These are phyloP conservation scores for Magnolia changhungtana DNA, from an alignment of 164 flowering plant genomes.

Conservation along the genomic window DNA sequence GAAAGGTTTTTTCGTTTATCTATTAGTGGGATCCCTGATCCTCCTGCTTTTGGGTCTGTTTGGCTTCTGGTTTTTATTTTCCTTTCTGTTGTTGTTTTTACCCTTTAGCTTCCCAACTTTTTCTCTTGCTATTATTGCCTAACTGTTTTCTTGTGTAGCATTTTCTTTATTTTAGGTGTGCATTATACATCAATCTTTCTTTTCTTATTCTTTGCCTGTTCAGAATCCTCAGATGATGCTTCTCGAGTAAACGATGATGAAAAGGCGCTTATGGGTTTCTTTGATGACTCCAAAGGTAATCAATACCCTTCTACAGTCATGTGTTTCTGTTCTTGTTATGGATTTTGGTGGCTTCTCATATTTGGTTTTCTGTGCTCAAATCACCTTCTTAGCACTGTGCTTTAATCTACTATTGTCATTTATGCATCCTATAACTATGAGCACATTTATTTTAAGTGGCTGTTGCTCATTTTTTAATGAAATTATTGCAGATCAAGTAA, in stretches of 20 bases:
- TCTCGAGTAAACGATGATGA: conserved; percentile 47
- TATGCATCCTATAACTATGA: not conserved
- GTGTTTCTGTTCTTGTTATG: not conserved
- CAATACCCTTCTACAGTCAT: not conserved
- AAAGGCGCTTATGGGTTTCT: conserved; percentile 36
- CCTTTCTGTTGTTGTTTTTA: not conserved
- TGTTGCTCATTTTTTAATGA: not conserved
- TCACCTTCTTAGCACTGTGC: not conserved
- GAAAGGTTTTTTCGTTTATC: too few relatives aligned
- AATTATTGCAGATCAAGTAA: conserved; percentile 52
- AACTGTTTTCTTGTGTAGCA: not conserved
- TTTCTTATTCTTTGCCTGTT: not conserved
- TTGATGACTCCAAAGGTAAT: conserved; percentile 42
- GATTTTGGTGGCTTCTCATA: not conserved
- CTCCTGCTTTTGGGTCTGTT: too few relatives aligned
- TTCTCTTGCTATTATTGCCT: too few relatives aligned
- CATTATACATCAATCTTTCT: not conserved
- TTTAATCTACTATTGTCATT: not conserved
- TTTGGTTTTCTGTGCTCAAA: not conserved
- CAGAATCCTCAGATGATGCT: conserved; percentile 28
- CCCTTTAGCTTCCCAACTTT: too few relatives aligned
- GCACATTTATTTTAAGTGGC: not conserved
- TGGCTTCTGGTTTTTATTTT: too few relatives aligned
- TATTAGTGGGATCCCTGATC: too few relatives aligned
- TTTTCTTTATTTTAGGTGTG: not conserved